Percentiles rank a stretch among this genome's conserved stretches.
These are phyloP conservation scores for Cadophora sp. DNA, from an alignment of 2,329 filamentous ascomycete genomes.

Conservation along the genomic window DNA sequence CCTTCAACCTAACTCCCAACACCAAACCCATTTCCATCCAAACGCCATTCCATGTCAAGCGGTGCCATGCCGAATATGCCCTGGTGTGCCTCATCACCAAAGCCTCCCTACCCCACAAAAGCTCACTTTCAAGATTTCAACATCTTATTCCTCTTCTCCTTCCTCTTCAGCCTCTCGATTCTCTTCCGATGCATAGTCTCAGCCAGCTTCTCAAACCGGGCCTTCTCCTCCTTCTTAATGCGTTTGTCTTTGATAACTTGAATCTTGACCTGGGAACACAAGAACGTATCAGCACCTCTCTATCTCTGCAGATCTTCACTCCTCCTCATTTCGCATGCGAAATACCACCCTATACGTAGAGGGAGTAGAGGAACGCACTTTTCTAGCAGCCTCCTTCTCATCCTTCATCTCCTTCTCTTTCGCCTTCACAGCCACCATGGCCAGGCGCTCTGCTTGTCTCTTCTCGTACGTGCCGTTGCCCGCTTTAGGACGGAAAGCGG, in stretches of 20 bases:
- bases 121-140: conserved; percentile 62
- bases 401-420: conserved; percentile 96
- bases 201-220: conserved; percentile 90
- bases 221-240: conserved; percentile 89
- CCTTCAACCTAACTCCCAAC: neutral
- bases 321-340: neutral
- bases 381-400: conserved; percentile 88
- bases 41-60: no score
- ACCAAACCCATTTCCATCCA: conserved; percentile 21
- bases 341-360: no score
- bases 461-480: conserved; percentile 82
- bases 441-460: conserved; percentile 72
- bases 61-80: neutral
- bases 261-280: conserved; percentile 74
- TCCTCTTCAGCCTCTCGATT: conserved; percentile 89
- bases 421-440: conserved; percentile 80
- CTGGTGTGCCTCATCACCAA: neutral
- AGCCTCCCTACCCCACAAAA: neutral
- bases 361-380: conserved; percentile 60
- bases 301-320: neutral
- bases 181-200: conserved; percentile 98
- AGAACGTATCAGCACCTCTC: conserved; percentile 27
- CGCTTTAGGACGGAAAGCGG: conserved; percentile 81
- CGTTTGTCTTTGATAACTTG: conserved; percentile 84
- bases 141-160: conserved; percentile 95